These are phyloP conservation scores for Fusarium sp. DNA, from an alignment of 2,329 filamentous ascomycete genomes.

Conservation along the genomic window DNA sequence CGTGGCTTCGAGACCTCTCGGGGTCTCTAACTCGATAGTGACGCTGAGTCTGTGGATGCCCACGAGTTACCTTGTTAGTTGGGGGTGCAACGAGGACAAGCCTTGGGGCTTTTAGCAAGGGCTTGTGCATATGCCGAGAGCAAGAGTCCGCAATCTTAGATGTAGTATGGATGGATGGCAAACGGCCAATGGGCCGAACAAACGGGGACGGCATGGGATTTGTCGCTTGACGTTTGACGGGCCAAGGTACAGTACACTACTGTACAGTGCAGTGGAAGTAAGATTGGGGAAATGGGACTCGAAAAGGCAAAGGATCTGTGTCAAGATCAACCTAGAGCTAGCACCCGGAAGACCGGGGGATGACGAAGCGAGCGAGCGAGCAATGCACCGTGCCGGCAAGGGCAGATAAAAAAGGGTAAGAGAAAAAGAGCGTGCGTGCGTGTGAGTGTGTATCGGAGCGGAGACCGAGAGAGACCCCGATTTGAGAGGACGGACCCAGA, in stretches of 20 bases:
- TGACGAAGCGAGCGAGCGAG: constrained; percentile 29
- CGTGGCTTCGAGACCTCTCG: constrained; percentile 42
- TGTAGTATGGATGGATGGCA: constrained; percentile 26
- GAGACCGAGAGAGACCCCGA: constrained; percentile 38
- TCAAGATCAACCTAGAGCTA: constrained; percentile 23
- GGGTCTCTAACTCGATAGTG: constrained; percentile 32
- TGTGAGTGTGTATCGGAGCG: constrained; percentile 31
- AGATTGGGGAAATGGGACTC: constrained; percentile 32
- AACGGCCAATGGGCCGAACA: constrained; percentile 28
- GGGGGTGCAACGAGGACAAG: constrained; percentile 39
- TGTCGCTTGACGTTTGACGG: constrained; percentile 21
- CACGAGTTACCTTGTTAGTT: constrained; percentile 39
- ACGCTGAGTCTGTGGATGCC: constrained; percentile 41
- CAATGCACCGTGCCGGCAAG: constrained; percentile 18
- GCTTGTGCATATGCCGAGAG: constrained; percentile 45
- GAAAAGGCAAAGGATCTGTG: constrained; percentile 41
- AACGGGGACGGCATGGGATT: constrained; percentile 17
- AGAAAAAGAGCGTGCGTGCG: constrained; percentile 15
- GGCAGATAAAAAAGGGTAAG: constrained; percentile 17
- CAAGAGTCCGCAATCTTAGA: constrained; percentile 31
- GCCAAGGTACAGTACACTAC: neutral
- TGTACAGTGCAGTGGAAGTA: constrained; percentile 10
- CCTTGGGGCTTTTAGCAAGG: constrained; percentile 34
- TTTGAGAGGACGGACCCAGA: constrained; percentile 34
- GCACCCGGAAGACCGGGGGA: constrained; percentile 26